Evolutionary conservation across 129 eudicot species (phyloP), one percentile per base, ranked within the genome.

Genomic region (Dittrichia graveolens): DNA sequence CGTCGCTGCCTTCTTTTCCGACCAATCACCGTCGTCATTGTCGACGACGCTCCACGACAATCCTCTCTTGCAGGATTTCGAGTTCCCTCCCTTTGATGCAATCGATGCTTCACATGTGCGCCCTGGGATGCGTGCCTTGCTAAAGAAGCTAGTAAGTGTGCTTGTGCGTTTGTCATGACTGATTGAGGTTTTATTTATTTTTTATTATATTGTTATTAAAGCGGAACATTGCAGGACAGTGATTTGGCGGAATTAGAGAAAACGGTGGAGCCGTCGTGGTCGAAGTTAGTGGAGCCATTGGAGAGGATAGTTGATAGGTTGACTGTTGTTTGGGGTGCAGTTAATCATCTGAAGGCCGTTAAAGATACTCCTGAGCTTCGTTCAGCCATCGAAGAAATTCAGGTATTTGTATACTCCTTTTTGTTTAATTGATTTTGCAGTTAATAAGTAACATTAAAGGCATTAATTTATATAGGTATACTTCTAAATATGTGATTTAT

Each of bases 351-450:
- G 19, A 93, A 90, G 78, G 62, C 95, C 5, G 98, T 93, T 47
- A 85, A 85, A 49, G 96, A 93, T 83, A 82, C 84, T 49, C 65
- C 90, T 13, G 98, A 93, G 35, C 92, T 93, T 24, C 96, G 98
- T 18, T 62, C 98, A 11, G 98, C 98, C 44, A 87, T 93, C 8
- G 98, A 90, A 80, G 96, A 93, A 79, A 88, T 93, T 43, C 98
- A 93, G 98, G 98, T 93, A 4, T 18, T 31, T 12, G 0, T 53
- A 9, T 10, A 38, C 10, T 65, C 49, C n/a, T 7, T 40, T 67
- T 6, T 6, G 67, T 11, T 62, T 64, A 38, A 4, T 74, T 62
- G 61, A 61, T 65, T 65, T 65, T n/a, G 5, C n/a, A 19, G 55
- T 44, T 54, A 14, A 7, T 5, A 4, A 8, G 61, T 56, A 7